These are phyloP conservation scores for Pseudogymnoascus sp. DNA, from an alignment of 2,329 filamentous ascomycete genomes.

Conservation along the genomic window DNA sequence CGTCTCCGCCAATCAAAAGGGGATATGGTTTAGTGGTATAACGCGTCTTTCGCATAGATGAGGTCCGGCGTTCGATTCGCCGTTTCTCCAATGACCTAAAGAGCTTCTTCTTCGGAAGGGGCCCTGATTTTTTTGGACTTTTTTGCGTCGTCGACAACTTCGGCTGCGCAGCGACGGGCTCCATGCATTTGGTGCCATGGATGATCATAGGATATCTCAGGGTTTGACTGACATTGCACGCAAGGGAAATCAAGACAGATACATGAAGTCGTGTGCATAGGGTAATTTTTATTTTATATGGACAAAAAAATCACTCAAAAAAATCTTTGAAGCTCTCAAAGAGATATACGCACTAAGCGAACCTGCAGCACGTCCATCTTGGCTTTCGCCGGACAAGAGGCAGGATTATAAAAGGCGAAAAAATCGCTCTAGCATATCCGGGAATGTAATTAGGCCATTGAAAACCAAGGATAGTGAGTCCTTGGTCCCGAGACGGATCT, in stretches of 20 bases:
- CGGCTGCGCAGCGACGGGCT: neutral
- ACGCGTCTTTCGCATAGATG: conserved; percentile 9
- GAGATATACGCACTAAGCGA: conserved; percentile 12
- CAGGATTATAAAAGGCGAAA: conserved; percentile 10
- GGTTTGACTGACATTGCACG: neutral
- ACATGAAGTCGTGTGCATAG: neutral
- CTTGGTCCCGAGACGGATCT: conserved; percentile 3
- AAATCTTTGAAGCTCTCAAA: neutral
- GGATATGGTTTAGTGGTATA: conserved; percentile 9
- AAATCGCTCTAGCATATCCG: conserved; percentile 10
- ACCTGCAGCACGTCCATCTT: conserved; percentile 8
- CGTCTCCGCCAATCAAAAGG: conserved; percentile 7
- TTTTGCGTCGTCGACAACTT: neutral
- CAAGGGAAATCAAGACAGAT: neutral
- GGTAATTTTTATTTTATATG: neutral
- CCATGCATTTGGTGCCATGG: neutral
- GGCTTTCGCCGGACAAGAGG: conserved; percentile 5
- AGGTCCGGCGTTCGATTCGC: conserved; percentile 9
- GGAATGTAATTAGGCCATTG: conserved; percentile 11
- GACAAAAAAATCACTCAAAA: neutral
- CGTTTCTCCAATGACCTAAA: conserved; percentile 4
- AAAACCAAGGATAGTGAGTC: conserved; percentile 11
- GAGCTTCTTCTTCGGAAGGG: neutral
- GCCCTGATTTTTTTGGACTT: neutral
- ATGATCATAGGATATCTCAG: neutral